Conservation (phyloP, 345 rosid species). For the Salix brachista region DNA sequence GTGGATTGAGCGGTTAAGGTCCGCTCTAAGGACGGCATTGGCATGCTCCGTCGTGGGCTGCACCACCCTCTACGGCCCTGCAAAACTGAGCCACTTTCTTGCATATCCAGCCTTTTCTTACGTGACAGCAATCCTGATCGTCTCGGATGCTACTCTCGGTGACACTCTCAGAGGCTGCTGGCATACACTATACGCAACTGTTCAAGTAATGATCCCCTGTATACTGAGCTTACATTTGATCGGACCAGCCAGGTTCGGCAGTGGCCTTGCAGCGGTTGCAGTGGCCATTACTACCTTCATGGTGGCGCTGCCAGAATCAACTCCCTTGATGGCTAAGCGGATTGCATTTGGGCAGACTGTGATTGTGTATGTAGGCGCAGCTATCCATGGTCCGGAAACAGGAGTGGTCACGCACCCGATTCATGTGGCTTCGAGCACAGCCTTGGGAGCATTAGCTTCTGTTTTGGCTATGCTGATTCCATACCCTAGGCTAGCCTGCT, state of each 20-base stretch:
- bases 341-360: conserved; percentile 80
- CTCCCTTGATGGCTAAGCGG: conserved; percentile 57
- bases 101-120: conserved; percentile 69
- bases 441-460: conserved; percentile 70
- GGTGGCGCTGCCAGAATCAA: conserved; percentile 72
- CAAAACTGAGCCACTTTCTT: conserved; percentile 22
- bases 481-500: conserved; percentile 59
- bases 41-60: conserved; percentile 65
- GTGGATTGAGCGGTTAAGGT: conserved; percentile 4
- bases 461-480: conserved; percentile 66
- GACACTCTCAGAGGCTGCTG: conserved; percentile 52
- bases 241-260: conserved; percentile 43
- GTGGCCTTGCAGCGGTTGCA: conserved; percentile 42
- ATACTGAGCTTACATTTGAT: conserved; percentile 37
- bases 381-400: conserved; percentile 37
- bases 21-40: conserved; percentile 51
- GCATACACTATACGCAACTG: conserved; percentile 45
- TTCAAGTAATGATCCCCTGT: conserved; percentile 41
- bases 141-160: conserved; percentile 69
- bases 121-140: conserved; percentile 58
- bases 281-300: conserved; percentile 51
- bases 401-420: conserved; percentile 44
- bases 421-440: conserved; percentile 64
- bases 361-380: conserved; percentile 55
- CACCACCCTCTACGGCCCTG: conserved; percentile 58